phyloP scores from a whole-genome alignment of 805 yeast species.

The Wickerhamomyces rabaulensis region DNA sequence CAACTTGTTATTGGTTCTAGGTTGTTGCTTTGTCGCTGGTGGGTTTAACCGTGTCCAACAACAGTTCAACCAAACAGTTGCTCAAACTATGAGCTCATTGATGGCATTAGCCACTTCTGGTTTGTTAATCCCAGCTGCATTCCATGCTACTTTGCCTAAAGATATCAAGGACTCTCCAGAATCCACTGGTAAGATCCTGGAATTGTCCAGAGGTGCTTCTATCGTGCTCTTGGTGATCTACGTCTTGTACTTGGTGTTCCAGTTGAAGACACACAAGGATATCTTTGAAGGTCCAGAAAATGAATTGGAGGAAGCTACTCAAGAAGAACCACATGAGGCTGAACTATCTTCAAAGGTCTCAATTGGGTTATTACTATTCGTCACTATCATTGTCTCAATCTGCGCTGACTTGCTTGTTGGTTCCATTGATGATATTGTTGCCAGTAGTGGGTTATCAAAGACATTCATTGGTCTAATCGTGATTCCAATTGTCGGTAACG shows the following conservation, averaged over 20 bases:
- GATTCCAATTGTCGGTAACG: constrained; percentile 96
- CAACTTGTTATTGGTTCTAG: constrained; percentile 82
- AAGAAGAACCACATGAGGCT: constrained; percentile 21
- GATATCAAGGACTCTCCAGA: constrained; percentile 27
- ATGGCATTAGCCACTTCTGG: constrained; percentile 90
- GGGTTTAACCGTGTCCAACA: constrained; percentile 86
- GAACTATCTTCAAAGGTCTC: constrained; percentile 50
- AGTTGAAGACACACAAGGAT: constrained; percentile 76
- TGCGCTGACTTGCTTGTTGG: constrained; percentile 95
- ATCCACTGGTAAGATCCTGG: constrained; percentile 45
- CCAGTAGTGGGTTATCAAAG: constrained; percentile 78
- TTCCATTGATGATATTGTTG: constrained; percentile 86
- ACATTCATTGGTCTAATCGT: constrained; percentile 92
- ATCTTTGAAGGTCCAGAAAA: constrained; percentile 59
- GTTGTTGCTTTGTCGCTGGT: constrained; percentile 93
- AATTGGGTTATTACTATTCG: constrained; percentile 44
- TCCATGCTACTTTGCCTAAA: constrained; percentile 69
- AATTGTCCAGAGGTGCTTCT: constrained; percentile 82
- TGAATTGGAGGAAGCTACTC: constrained; percentile 29
- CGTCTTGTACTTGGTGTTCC: constrained; percentile 76
- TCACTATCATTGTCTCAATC: constrained; percentile 77
- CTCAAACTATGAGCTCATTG: constrained; percentile 94
- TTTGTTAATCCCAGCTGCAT: constrained; percentile 91
- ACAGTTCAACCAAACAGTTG: constrained; percentile 90
- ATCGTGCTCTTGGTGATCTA: constrained; percentile 73